phyloP scores from a whole-genome alignment of 345 rosid species.

The Ceriops decandra region DNA sequence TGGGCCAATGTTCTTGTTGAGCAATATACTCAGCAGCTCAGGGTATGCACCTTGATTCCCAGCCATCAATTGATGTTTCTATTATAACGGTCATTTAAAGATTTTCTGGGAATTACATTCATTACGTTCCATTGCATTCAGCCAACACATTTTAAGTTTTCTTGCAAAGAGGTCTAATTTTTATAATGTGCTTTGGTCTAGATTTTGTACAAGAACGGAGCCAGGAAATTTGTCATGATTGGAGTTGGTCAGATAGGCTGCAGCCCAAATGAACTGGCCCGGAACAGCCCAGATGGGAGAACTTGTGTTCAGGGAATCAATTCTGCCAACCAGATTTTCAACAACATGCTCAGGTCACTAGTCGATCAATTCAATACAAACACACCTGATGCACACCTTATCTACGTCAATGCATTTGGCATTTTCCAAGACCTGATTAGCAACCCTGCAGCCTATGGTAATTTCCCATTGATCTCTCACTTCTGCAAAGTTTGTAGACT shows the following conservation, averaged over 20 bases:
- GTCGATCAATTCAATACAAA: slow-evolving; percentile 59
- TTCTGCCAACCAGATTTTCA: slow-evolving; percentile 64
- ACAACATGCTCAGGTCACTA: slow-evolving; percentile 56
- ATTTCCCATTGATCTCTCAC: background rate
- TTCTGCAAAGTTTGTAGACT: no score
- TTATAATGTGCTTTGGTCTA: slow-evolving; percentile 11
- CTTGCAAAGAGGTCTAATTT: background rate
- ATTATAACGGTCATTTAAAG: no score
- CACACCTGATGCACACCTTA: slow-evolving; percentile 51
- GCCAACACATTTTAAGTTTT: no score
- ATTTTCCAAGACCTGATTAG: slow-evolving; percentile 59
- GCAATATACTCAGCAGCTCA: slow-evolving; percentile 53
- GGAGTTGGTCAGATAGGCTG: slow-evolving; percentile 88
- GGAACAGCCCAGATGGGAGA: slow-evolving; percentile 54
- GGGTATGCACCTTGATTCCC: slow-evolving; percentile 28
- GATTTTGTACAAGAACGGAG: slow-evolving; percentile 67
- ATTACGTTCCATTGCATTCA: no score
- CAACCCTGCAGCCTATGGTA: slow-evolving; percentile 55
- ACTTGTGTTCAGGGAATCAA: slow-evolving; percentile 61
- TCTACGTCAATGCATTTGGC: slow-evolving; percentile 65
- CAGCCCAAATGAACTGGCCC: slow-evolving; percentile 74
- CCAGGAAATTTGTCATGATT: slow-evolving; percentile 70
- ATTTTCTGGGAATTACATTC: no score
- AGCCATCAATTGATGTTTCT: background rate
- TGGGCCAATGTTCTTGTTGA: slow-evolving; percentile 57